Conservation (phyloP, 495 filamentous ascomycete genomes). For the Corynascus novoguineensis region DNA sequence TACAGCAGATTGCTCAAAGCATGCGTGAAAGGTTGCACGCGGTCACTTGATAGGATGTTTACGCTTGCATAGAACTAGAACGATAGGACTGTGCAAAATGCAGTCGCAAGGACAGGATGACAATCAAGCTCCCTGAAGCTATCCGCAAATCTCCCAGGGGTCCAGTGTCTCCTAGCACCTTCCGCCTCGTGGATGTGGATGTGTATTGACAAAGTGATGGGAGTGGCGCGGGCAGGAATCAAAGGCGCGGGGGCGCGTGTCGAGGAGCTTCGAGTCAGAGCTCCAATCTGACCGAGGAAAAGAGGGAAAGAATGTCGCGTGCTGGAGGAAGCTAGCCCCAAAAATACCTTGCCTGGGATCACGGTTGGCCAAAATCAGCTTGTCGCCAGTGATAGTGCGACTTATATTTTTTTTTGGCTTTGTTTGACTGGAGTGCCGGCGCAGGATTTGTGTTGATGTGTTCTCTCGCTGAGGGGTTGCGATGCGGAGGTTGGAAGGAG, state of each 20-base stretch:
- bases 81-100: slow-evolving; percentile 9
- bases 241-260: not conserved
- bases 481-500: slow-evolving; percentile 29
- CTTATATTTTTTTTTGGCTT: not conserved
- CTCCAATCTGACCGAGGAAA: slow-evolving; percentile 10
- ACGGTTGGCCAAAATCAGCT: not conserved
- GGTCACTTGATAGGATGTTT: slow-evolving; percentile 30
- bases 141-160: slow-evolving; percentile 12
- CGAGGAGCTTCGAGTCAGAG: slow-evolving; percentile 15
- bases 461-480: slow-evolving; percentile 16
- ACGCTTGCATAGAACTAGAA: slow-evolving; percentile 24
- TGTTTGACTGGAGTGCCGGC: not conserved
- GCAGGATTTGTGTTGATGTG: not conserved
- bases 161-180: slow-evolving; percentile 7
- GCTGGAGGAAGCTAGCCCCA: not conserved
- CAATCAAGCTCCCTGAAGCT: slow-evolving; percentile 13
- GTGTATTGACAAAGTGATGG: slow-evolving; percentile 3
- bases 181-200: not conserved
- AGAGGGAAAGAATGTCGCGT: not conserved
- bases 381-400: not conserved
- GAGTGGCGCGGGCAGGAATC: not conserved
- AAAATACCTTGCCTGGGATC: not conserved
- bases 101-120: slow-evolving; percentile 6
- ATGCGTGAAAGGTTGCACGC: slow-evolving; percentile 30
- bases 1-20: slow-evolving; percentile 31